Base-by-base conservation (phyloP, 2,329 filamentous ascomycete genomes). In the Podosphaera fusca region DNA sequence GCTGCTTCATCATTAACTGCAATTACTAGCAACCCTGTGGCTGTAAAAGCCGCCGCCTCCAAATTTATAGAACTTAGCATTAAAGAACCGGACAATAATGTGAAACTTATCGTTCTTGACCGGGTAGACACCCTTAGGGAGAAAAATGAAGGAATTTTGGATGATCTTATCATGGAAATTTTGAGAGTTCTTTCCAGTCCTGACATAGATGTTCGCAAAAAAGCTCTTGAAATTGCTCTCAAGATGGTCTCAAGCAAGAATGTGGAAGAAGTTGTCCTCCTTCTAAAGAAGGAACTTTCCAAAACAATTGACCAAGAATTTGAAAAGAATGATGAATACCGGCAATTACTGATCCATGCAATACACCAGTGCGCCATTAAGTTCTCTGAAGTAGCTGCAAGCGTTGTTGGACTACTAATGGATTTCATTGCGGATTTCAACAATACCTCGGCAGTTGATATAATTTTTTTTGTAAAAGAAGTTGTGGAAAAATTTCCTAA, bases 171-270 rank as follows among this genome's bases (percentile, higher is more conserved):
- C 3, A 96, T 98, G 92, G 92, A 98, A 69, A 89, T 96, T 57
- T 76, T 98, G 51, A 86, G 92, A 57, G 92, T 95, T 21, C 77
- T 98, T 38, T 94, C 89, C 10, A 95, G 89, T 68, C 86, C 92
- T 30, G 92, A 98, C 71, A 85, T 98, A 62, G 92, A 96, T 67
- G 92, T 98, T 56, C 82, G 92, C 65, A 83, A 83, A 70, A 96
- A 96, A 71, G 88, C 90, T 14, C 78, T 98, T 34, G 77, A 80
- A 58, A 86, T 98, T 65, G 89, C 89, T 10, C 75, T 98, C 69
- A 89, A 95, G 62, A 96, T 98, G 92, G 87, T 98, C 4, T 92
- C 90, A 0, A 95, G 89, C 78, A 94, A 95, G 73, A 98, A 98
- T 62, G 89, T 98, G 5, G 92, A 96, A 68, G 92, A 98, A 67